Conservation (phyloP, 148 eudicot genomes). For the Euryodendron excelsum region DNA sequence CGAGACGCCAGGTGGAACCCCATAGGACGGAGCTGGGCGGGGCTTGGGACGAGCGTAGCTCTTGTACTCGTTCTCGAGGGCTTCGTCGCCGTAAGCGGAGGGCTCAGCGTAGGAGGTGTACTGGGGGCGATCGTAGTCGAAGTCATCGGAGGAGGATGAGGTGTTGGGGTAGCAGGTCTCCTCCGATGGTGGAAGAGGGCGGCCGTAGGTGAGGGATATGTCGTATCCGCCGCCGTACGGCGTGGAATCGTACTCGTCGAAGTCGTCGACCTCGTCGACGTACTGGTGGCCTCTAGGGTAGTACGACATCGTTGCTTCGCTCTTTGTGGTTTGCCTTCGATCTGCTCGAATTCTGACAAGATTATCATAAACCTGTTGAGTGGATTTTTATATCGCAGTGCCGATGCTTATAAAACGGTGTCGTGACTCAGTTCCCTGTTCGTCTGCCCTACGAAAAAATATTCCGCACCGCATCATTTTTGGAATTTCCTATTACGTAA, state of each 20-base stretch:
- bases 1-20: too few species aligned
- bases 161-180: constrained; percentile 73
- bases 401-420: too few species aligned
- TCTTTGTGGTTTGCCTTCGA: not conserved
- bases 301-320: constrained; percentile 67
- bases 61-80: constrained; percentile 72
- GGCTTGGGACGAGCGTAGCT: constrained; percentile 65
- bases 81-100: constrained; percentile 66
- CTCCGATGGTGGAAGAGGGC: constrained; percentile 66
- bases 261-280: constrained; percentile 64
- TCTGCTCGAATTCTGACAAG: too few species aligned
- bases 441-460: too few species aligned
- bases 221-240: constrained; percentile 95
- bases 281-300: constrained; percentile 56
- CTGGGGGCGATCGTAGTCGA: constrained; percentile 66
- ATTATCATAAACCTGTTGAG: too few species aligned
- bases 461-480: too few species aligned
- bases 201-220: constrained; percentile 69
- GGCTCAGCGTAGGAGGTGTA: constrained; percentile 68
- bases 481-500: too few species aligned
- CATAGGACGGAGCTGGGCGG: constrained; percentile 28
- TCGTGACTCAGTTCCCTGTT: too few species aligned
- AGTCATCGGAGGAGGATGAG: constrained; percentile 35
- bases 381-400: too few species aligned
- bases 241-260: constrained; percentile 81